These are phyloP conservation scores for Friedmanniomyces simplex DNA, from an alignment of 495 filamentous ascomycete genomes.

Conservation along the genomic window DNA sequence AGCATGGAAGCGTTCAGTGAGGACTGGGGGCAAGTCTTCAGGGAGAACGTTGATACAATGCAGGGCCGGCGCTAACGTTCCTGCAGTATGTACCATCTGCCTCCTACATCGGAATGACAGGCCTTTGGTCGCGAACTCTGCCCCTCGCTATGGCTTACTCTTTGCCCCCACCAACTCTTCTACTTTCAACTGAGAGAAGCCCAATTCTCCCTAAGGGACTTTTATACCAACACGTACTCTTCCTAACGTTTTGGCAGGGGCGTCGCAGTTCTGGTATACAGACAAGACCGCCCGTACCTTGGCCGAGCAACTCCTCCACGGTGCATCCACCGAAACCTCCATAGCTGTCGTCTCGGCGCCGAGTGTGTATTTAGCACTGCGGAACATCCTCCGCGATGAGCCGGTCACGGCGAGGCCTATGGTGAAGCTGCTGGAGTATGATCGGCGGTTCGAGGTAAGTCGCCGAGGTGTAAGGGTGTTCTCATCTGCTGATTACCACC, in stretches of 20 bases:
- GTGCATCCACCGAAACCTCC: constrained; percentile 37
- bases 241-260: constrained; percentile 8
- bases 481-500: too few species aligned
- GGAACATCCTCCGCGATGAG: constrained; percentile 41
- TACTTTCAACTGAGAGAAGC: too few species aligned
- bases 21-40: constrained; percentile 52
- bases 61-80: too few species aligned
- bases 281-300: constrained; percentile 54
- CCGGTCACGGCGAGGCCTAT: constrained; percentile 32
- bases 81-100: too few species aligned
- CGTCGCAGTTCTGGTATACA: constrained; percentile 72
- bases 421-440: constrained; percentile 57
- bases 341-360: constrained; percentile 66
- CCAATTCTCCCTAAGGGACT: too few species aligned
- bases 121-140: too few species aligned
- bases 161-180: too few species aligned
- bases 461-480: too few species aligned
- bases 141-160: too few species aligned
- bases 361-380: constrained; percentile 64
- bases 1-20: constrained; percentile 66
- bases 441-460: constrained; percentile 57
- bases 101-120: too few species aligned
- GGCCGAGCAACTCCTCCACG: constrained; percentile 52
- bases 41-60: too few species aligned
- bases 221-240: too few species aligned